phyloP scores from a whole-genome alignment of 2,329 filamentous ascomycete genomes.

The Akanthomyces uredinophilus region DNA sequence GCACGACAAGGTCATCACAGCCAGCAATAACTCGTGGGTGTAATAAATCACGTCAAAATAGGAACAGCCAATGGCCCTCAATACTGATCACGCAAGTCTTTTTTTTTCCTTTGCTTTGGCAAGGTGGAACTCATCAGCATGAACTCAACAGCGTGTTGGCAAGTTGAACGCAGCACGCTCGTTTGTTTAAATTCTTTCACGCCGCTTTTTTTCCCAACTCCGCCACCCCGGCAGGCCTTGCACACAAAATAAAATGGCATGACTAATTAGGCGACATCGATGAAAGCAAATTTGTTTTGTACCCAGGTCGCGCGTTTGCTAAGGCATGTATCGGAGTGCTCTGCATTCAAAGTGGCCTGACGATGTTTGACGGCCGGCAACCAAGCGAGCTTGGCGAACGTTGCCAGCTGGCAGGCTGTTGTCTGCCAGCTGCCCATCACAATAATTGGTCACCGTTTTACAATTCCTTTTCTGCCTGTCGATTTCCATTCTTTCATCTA shows the following conservation, averaged over 20 bases:
- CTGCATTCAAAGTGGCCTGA: not conserved
- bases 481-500: not conserved
- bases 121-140: no score
- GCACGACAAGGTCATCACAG: not conserved
- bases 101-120: no score
- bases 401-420: slow-evolving; percentile 9
- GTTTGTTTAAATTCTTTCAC: no score
- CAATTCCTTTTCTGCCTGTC: not conserved
- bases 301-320: not conserved
- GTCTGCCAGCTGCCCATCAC: not conserved
- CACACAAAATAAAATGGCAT: no score
- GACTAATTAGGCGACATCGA: not conserved
- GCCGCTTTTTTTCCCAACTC: no score
- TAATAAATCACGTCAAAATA: not conserved
- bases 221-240: no score
- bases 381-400: slow-evolving; percentile 1
- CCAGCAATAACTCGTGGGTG: no score
- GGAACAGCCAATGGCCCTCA: no score
- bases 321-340: not conserved
- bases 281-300: no score
- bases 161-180: no score
- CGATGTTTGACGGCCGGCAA: not conserved
- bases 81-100: no score
- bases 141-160: no score
- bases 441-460: not conserved